Base-by-base conservation (phyloP, 768 basidiomycete genomes). In the Boletus tomentosulus region DNA sequence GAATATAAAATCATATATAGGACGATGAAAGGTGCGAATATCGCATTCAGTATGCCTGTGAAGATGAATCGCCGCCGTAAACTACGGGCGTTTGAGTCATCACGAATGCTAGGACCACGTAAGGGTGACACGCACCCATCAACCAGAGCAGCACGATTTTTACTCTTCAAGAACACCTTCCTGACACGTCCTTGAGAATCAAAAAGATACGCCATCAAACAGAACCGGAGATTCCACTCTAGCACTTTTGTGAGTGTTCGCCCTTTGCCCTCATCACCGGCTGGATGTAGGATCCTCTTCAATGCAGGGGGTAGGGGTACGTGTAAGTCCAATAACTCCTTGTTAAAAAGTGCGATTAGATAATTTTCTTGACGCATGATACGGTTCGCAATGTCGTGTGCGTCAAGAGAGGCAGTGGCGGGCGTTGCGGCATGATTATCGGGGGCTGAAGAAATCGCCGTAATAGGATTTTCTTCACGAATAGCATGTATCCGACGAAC, bases 291-390 rank as follows among this genome's bases (percentile, higher is more conserved):
- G 50, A 86, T 78, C 12, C 72, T 76, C 57, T 80, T 77, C 46
- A 87, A 62, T n/a, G 72, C 53, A 22, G 60, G 68, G 6, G 93
- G 95, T 27, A 94, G 64, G 3, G 97, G 92, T 1, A 93, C 80
- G 9, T 85, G 84, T 22, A 98, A 77, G 71, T 99, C 90, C 48
- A 99, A 77, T 5, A 98, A 71, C 58, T 97, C 93, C 68, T 98
- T 98, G 74, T 98, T 99, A 71, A 99, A 97, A 19, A 99, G 71
- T 0, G 97, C 94, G 54, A 98, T 97, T 48, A 99, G 80, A 67
- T 98, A 99, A 71, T 99, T 99, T 67, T 98, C 97, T 68, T 98
- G 92, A 31, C 97, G 83, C 84, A 99, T 82, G 63, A 99, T 98
- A 48, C 97, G 87, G 67, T 98, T 98, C 4, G 96, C 96, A 50